These are phyloP conservation scores for Neobulgaria alba DNA, from an alignment of 2,329 filamentous ascomycete genomes.

Conservation along the genomic window DNA sequence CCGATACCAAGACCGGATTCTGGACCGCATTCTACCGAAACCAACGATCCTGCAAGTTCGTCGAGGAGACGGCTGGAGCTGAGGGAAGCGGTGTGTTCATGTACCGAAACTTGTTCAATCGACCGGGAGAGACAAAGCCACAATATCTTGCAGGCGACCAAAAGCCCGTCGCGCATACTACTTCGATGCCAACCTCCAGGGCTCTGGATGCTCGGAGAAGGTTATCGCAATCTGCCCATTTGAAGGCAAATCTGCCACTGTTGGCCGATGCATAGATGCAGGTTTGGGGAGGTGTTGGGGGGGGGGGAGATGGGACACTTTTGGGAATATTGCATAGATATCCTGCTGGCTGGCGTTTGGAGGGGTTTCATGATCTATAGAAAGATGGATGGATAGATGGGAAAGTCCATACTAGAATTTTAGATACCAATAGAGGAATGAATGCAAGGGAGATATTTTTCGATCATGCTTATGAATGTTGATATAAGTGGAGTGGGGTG, in stretches of 20 bases:
- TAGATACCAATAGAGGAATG: too few relatives aligned
- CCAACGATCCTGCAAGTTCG: constrained; percentile 28
- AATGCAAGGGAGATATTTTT: too few relatives aligned
- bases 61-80: constrained; percentile 27
- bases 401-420: background rate
- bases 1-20: constrained; percentile 31
- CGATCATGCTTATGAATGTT: too few relatives aligned
- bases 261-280: too few relatives aligned
- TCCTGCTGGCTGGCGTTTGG: too few relatives aligned
- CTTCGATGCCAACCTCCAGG: background rate
- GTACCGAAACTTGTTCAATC: constrained; percentile 27
- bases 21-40: constrained; percentile 30
- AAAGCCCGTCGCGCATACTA: constrained; percentile 4
- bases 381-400: background rate
- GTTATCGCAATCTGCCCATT: background rate
- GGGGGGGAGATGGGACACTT: too few relatives aligned
- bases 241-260: background rate
- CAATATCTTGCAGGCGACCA: constrained; percentile 12
- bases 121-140: constrained; percentile 18
- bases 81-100: constrained; percentile 29
- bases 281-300: too few relatives aligned
- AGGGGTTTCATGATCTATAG: background rate
- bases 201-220: background rate
- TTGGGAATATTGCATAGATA: too few relatives aligned
- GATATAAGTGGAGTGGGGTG: too few relatives aligned